These are phyloP conservation scores for Urochloa ruziziensis DNA, from an alignment of 176 grass and related monocot genomes.

Conservation along the genomic window DNA sequence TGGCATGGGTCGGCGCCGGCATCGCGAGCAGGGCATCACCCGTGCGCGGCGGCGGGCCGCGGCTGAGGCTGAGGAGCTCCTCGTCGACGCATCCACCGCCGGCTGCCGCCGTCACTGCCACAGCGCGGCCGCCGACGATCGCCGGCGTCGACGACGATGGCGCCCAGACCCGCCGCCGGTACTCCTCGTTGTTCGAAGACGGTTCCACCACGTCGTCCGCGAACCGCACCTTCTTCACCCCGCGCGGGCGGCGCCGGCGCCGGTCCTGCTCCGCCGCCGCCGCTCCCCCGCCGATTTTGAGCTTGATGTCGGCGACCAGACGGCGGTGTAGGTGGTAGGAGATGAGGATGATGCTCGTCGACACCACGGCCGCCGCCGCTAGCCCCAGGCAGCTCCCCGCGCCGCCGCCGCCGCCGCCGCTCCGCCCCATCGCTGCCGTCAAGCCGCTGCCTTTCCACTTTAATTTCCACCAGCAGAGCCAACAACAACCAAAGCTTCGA, in stretches of 20 bases:
- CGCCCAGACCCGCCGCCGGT: conserved; percentile 25
- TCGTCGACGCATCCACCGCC: too few species aligned
- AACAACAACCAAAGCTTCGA: background rate
- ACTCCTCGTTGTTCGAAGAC: conserved; percentile 54
- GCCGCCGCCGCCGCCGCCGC: background rate
- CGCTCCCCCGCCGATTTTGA: background rate
- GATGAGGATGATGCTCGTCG: conserved; percentile 53
- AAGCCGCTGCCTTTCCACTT: background rate
- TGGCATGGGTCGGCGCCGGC: background rate
- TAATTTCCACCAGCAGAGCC: background rate
- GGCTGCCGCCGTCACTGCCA: too few species aligned
- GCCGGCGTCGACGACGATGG: background rate
- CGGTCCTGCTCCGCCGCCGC: background rate
- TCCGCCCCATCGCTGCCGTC: background rate
- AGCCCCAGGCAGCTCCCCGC: conserved; percentile 35
- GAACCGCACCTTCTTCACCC: conserved; percentile 56
- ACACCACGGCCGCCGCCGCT: conserved; percentile 51
- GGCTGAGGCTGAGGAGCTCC: background rate
- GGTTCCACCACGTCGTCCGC: conserved; percentile 64
- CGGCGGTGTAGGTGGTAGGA: conserved; percentile 52
- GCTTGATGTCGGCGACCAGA: conserved; percentile 37
- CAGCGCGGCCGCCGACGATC: background rate
- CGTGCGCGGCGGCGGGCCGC: background rate
- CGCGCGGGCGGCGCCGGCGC: background rate
- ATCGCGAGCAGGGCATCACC: background rate